Evolutionary conservation across 2,329 filamentous ascomycete genomes (phyloP).

Genomic region (Hortaea sp.): DNA sequence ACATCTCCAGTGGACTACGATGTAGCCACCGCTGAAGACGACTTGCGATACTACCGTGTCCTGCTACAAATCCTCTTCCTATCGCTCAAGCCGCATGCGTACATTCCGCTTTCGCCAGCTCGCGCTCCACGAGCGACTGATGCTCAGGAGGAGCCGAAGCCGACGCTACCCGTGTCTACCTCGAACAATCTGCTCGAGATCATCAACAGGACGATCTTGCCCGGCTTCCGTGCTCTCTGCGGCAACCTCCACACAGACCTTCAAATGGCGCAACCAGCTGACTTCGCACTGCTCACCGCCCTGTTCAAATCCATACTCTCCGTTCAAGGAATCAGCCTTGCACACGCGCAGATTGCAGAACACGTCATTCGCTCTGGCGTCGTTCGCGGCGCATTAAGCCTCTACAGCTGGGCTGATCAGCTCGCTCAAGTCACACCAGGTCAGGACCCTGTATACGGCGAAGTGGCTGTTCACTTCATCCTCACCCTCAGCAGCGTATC

Average conservation of each 20-base stretch:
- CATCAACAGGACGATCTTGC: conserved; percentile 65
- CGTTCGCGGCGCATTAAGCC: conserved; percentile 68
- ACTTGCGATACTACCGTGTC: conserved; percentile 67
- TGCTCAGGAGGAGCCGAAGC: conserved; percentile 7
- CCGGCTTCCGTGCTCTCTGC: conserved; percentile 73
- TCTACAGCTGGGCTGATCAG: conserved; percentile 90
- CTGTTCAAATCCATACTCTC: conserved; percentile 76
- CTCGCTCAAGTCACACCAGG: conserved; percentile 59
- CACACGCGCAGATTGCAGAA: conserved; percentile 34
- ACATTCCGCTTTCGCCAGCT: conserved; percentile 5
- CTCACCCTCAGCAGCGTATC: conserved; percentile 77
- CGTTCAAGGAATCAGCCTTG: conserved; percentile 60
- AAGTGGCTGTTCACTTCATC: conserved; percentile 80
- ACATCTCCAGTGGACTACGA: conserved; percentile 49
- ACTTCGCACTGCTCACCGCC: conserved; percentile 78
- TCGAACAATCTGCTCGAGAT: conserved; percentile 63
- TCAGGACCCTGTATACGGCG: conserved; percentile 83
- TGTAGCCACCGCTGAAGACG: conserved; percentile 44
- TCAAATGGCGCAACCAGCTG: conserved; percentile 47
- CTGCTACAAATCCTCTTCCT: conserved; percentile 80
- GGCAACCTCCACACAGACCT: conserved; percentile 60
- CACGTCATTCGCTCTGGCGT: conserved; percentile 53
- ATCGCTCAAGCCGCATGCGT: conserved; percentile 55
- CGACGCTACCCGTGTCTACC: conserved; percentile 25
- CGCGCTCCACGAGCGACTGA: neutral